These are phyloP conservation scores for Wolfiporia cocos DNA, from an alignment of 1,284 basidiomycete species.

Conservation along the genomic window DNA sequence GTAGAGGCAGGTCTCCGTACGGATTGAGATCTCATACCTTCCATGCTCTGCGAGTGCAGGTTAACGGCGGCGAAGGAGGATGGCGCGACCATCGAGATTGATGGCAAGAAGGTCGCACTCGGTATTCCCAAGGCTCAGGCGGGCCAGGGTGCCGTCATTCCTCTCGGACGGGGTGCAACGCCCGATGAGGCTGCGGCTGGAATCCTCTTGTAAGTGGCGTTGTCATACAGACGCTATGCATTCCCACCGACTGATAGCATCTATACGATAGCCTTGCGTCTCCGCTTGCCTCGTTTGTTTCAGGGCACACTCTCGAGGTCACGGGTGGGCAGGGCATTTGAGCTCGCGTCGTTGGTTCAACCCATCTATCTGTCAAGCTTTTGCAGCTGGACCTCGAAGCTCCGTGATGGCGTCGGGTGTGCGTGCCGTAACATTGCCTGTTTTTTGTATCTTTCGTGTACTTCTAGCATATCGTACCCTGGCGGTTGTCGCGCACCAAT, in stretches of 20 bases:
- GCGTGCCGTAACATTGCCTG: no score
- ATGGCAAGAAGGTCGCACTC: constrained; percentile 78
- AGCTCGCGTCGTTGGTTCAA: constrained; percentile 11
- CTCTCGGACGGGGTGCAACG: constrained; percentile 68
- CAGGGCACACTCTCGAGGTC: constrained; percentile 78
- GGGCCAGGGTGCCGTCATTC: constrained; percentile 45
- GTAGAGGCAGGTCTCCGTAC: no score
- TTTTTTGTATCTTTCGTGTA: no score
- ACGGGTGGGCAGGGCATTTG: constrained; percentile 73
- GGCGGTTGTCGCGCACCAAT: no score
- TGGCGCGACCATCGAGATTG: constrained; percentile 72
- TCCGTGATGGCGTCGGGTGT: no score
- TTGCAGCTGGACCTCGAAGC: no score
- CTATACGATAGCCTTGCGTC: constrained; percentile 68
- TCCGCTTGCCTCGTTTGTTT: constrained; percentile 75
- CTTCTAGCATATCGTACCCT: no score
- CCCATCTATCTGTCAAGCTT: no score
- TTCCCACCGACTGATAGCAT: not conserved
- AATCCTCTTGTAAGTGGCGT: constrained; percentile 59
- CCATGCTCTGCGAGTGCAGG: no score
- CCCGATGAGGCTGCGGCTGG: constrained; percentile 74
- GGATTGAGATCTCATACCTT: not conserved
- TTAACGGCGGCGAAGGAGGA: constrained; percentile 58
- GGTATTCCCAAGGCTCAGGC: constrained; percentile 61
- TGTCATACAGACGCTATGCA: not conserved